Evolutionary conservation across 1,284 basidiomycete species (phyloP).

Genomic region (Entoloma clypeatum): DNA sequence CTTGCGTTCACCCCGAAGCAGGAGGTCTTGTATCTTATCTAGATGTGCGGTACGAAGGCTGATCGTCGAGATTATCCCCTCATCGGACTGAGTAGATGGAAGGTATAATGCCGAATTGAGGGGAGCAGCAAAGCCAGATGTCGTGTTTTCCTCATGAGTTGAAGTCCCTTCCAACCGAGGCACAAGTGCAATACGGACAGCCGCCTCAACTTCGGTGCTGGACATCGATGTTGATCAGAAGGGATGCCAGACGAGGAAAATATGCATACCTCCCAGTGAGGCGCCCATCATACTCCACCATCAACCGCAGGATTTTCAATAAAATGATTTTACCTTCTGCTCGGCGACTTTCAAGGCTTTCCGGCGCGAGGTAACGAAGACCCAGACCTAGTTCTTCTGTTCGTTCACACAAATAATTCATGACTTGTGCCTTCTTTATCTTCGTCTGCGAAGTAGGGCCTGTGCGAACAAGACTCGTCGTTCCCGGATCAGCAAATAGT

Average conservation of each 20-base stretch:
- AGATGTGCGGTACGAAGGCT: slow-evolving; percentile 58
- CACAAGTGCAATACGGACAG: slow-evolving; percentile 55
- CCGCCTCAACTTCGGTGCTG: slow-evolving; percentile 69
- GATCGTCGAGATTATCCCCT: slow-evolving; percentile 45
- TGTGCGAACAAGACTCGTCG: slow-evolving; percentile 67
- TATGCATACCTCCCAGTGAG: slow-evolving; percentile 81
- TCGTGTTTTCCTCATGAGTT: slow-evolving; percentile 13
- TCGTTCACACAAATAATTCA: slow-evolving; percentile 74
- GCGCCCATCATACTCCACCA: slow-evolving; percentile 86
- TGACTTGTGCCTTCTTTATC: slow-evolving; percentile 77
- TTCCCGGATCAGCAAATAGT: slow-evolving; percentile 72
- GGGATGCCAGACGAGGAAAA: slow-evolving; percentile 3
- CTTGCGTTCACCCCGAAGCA: slow-evolving; percentile 80
- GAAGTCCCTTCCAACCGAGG: slow-evolving; percentile 43
- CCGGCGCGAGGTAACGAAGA: slow-evolving; percentile 64
- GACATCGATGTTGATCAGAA: slow-evolving; percentile 18
- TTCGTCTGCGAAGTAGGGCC: slow-evolving; percentile 63
- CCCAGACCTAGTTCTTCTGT: slow-evolving; percentile 75
- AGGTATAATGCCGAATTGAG: background rate
- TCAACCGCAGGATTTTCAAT: slow-evolving; percentile 69
- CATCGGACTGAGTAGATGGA: slow-evolving; percentile 26
- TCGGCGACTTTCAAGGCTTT: slow-evolving; percentile 49
- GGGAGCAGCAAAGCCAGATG: slow-evolving; percentile 22
- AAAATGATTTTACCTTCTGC: slow-evolving; percentile 77
- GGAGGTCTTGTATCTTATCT: slow-evolving; percentile 75